These are phyloP conservation scores for Turritis glabra DNA, from an alignment of 345 rosid genomes.

Conservation along the genomic window DNA sequence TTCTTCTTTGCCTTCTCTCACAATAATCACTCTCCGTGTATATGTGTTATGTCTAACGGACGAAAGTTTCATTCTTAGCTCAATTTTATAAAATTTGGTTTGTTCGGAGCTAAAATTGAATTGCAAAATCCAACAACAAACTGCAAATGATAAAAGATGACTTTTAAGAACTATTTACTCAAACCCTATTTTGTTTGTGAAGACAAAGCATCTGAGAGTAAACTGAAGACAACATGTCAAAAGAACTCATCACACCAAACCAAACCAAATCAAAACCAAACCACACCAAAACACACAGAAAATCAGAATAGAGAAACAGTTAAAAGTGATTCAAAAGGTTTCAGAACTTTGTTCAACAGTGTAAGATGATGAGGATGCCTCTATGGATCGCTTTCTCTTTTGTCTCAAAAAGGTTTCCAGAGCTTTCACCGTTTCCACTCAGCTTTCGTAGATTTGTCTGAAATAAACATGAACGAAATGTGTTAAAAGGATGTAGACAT, in stretches of 20 bases:
- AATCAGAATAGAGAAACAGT: slow-evolving; percentile 18
- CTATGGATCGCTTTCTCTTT: slow-evolving; percentile 25
- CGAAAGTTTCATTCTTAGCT: neutral
- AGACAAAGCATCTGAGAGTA: slow-evolving; percentile 26
- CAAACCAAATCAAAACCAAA: slow-evolving; percentile 26
- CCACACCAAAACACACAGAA: slow-evolving; percentile 32
- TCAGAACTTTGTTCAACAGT: slow-evolving; percentile 28
- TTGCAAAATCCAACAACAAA: neutral
- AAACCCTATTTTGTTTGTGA: slow-evolving; percentile 13
- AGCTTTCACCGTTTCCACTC: slow-evolving; percentile 75
- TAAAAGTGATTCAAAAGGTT: slow-evolving; percentile 27
- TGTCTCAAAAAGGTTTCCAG: neutral
- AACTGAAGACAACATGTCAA: slow-evolving; percentile 31
- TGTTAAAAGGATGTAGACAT: slow-evolving; percentile 17
- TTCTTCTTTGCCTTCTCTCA: too few relatives aligned
- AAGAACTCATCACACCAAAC: slow-evolving; percentile 28
- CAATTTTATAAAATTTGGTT: neutral
- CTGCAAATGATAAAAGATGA: neutral
- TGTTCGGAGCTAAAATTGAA: neutral
- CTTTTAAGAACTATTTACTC: slow-evolving; percentile 31
- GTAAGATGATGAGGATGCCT: slow-evolving; percentile 28
- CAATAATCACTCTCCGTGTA: too few relatives aligned
- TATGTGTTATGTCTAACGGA: neutral
- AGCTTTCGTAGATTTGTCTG: slow-evolving; percentile 64
- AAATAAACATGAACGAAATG: slow-evolving; percentile 22